Evolutionary conservation across 495 filamentous ascomycete genomes (phyloP), one percentile per base, ranked within the genome.

Genomic region (Trichoderma erinaceum): DNA sequence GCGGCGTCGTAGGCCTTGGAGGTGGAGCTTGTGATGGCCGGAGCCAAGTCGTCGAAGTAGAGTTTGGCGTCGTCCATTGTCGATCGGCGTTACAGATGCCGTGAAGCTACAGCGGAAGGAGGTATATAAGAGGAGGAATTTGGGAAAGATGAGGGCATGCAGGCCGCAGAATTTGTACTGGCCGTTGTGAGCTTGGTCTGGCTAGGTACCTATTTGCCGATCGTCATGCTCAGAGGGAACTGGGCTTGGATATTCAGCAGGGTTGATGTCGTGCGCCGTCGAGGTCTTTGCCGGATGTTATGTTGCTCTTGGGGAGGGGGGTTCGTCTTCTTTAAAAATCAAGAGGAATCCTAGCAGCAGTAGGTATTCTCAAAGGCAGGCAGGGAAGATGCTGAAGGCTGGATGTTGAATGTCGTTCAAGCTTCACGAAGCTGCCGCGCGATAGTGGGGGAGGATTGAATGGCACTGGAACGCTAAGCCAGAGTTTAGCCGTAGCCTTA

Each of bases 221-320:
- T 61, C 56, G 25, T 32, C 56, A 61, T 61, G 56, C 56, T 61
- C 27, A 12, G 25, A 61, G 56, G 56, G 15, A 16, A 25, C 48
- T 16, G 7, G 43, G 44, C 35, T 5, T 38, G 0, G 5, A 48
- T 18, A 16, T 4, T n/a, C 44, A 48, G n/a, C 44, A 48, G 44
- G 35, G 5, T 7, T n/a, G 44, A n/a, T 18, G 0, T 6, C 15
- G 12, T 18, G 12, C n/a, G 11, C 44, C 4, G 15, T 16, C n/a
- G 11, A 7, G n/a, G 15, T n/a, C 44, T 18, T 18, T 16, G 13
- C 7, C 44, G 44, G 7, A 12, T 48, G 15, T 48, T 16, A 18
- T 48, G 44, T 13, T 48, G 4, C 44, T 6, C 15, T 13, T n/a
- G n/a, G n/a, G n/a, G 44, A 4, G 15, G 12, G 4, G 10, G 1